Evolutionary conservation across 2,329 filamentous ascomycete species (phyloP).

Genomic region (Fusarium multiceps): DNA sequence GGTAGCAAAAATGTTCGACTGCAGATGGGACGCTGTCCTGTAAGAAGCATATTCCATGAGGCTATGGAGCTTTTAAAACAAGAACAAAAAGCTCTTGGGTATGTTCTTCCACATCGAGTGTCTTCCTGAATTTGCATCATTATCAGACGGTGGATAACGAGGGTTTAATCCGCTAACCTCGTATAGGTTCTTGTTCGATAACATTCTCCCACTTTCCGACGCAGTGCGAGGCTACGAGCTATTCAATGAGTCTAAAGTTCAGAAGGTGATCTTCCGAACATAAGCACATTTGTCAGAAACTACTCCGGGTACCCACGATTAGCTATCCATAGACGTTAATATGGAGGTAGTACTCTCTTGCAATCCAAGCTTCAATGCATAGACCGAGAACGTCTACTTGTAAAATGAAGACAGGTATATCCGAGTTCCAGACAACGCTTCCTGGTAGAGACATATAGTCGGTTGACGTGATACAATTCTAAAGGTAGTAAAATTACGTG

Average conservation of each 20-base stretch:
- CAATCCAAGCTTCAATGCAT: too few relatives aligned
- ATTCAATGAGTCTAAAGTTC: slow-evolving; percentile 77
- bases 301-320: not conserved
- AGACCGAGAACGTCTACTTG: too few relatives aligned
- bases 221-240: slow-evolving; percentile 76
- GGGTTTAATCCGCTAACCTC: not conserved
- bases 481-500: too few relatives aligned
- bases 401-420: too few relatives aligned
- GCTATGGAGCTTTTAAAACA: slow-evolving; percentile 72
- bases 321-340: too few relatives aligned
- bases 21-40: slow-evolving; percentile 83
- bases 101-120: slow-evolving; percentile 43
- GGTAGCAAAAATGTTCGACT: slow-evolving; percentile 75
- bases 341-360: too few relatives aligned
- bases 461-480: too few relatives aligned
- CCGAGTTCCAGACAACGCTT: too few relatives aligned
- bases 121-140: not conserved
- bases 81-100: slow-evolving; percentile 75
- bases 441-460: too few relatives aligned
- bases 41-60: slow-evolving; percentile 74
- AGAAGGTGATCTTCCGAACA: slow-evolving; percentile 73
- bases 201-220: slow-evolving; percentile 75
- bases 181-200: slow-evolving; percentile 77
- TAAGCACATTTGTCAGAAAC: not conserved
- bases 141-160: too few relatives aligned